phyloP scores from a whole-genome alignment of 768 basidiomycete species.

The Strobilomyces echinocephalus region DNA sequence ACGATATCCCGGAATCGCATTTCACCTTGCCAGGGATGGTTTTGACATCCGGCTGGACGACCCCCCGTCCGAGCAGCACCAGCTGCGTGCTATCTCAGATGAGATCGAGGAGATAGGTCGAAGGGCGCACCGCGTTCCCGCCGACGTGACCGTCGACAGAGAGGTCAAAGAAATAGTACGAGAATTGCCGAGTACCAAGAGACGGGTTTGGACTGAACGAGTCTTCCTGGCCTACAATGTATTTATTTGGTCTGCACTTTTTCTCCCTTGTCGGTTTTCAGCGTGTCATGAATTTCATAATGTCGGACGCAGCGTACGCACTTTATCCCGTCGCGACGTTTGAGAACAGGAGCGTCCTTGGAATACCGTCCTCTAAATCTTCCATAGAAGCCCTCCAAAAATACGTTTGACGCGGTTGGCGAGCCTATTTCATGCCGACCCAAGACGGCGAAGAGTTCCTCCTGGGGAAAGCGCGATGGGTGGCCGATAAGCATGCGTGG shows the following conservation, averaged over 20 bases:
- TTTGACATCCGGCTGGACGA: no score
- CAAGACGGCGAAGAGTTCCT: conserved; percentile 13
- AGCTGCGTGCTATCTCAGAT: no score
- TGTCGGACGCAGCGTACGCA: conserved; percentile 36
- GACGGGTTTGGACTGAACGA: no score
- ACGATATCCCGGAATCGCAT: no score
- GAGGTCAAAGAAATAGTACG: no score
- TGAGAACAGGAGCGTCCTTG: conserved; percentile 28
- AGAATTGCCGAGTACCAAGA: no score
- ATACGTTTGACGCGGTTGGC: conserved; percentile 35
- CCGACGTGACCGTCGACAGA: no score
- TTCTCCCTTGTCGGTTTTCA: neutral
- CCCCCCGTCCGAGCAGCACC: no score
- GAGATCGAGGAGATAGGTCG: no score
- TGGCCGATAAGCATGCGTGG: conserved; percentile 25
- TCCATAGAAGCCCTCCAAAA: conserved; percentile 23
- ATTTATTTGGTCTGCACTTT: neutral
- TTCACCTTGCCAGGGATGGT: no score
- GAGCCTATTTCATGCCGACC: conserved; percentile 3
- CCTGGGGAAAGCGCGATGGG: conserved; percentile 21
- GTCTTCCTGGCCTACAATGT: no score
- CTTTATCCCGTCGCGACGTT: conserved; percentile 42
- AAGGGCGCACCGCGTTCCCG: no score
- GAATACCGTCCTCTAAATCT: conserved; percentile 4
- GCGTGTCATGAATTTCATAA: conserved; percentile 35